Conservation (phyloP, 2,329 filamentous ascomycete genomes). For the Trichoderma asperellum region DNA sequence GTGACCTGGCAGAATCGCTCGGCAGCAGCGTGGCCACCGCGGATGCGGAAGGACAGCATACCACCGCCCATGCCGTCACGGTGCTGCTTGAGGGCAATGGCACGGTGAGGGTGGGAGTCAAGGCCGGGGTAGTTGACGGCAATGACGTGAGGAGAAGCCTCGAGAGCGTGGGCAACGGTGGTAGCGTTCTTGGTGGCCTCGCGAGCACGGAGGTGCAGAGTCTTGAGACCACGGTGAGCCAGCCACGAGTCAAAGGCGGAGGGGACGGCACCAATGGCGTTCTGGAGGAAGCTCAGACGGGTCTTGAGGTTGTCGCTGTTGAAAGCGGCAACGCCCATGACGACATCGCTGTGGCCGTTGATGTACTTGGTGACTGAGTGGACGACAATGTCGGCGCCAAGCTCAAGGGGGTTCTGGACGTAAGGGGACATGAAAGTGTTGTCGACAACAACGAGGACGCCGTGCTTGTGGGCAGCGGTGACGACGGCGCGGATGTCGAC, state of each 20-base stretch:
- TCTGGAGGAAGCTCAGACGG: slow-evolving; percentile 88
- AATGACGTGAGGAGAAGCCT: slow-evolving; percentile 79
- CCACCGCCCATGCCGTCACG: slow-evolving; percentile 92
- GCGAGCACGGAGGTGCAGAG: slow-evolving; percentile 86
- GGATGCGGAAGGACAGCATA: slow-evolving; percentile 96
- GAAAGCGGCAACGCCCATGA: slow-evolving; percentile 97
- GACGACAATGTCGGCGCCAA: slow-evolving; percentile 94
- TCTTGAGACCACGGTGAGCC: slow-evolving; percentile 95
- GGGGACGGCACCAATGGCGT: slow-evolving; percentile 94
- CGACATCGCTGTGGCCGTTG: slow-evolving; percentile 94
- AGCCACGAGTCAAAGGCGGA: slow-evolving; percentile 98
- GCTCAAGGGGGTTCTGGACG: slow-evolving; percentile 92
- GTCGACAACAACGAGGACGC: slow-evolving; percentile 95
- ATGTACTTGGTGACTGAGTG: slow-evolving; percentile 99
- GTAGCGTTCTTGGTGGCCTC: slow-evolving; percentile 84
- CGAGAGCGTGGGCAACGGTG: slow-evolving; percentile 74
- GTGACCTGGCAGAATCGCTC: slow-evolving; percentile 91
- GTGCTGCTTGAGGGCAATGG: slow-evolving; percentile 87
- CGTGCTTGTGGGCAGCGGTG: slow-evolving; percentile 79
- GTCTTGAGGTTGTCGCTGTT: slow-evolving; percentile 80
- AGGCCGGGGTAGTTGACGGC: slow-evolving; percentile 95
- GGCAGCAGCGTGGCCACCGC: slow-evolving; percentile 81
- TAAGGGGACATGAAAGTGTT: slow-evolving; percentile 98
- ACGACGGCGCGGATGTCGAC: slow-evolving; percentile 91
- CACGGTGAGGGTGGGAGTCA: slow-evolving; percentile 81